Evolutionary conservation across 306 rosid genomes (phyloP).

Genomic region (Gleditsia sinensis): DNA sequence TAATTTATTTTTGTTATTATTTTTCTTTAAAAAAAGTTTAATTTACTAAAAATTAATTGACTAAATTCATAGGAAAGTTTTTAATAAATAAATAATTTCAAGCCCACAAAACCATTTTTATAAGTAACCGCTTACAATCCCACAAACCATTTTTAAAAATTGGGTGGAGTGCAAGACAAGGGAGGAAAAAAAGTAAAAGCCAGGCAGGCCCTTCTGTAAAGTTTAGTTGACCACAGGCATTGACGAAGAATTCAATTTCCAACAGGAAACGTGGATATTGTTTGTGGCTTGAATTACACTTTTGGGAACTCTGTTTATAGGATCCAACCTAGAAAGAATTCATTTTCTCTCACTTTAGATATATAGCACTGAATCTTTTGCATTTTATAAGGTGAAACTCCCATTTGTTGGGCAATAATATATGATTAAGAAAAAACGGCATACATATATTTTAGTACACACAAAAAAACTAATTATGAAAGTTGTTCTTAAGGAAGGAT

Average conservation of each 20-base stretch:
- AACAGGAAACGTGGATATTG: neutral
- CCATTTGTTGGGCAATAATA: neutral
- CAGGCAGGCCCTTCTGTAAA: neutral
- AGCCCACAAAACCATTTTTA: no score
- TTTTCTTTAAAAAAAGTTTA: no score
- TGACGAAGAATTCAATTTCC: constrained; percentile 17
- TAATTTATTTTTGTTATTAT: no score
- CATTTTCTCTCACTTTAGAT: neutral
- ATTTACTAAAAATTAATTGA: no score
- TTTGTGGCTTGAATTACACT: neutral
- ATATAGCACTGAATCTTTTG: constrained; percentile 31
- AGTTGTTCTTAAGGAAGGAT: no score
- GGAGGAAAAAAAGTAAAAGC: neutral
- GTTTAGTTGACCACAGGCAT: neutral
- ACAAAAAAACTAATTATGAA: no score
- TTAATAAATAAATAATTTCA: no score
- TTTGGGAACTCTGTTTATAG: neutral
- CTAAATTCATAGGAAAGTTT: no score
- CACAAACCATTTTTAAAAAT: no score
- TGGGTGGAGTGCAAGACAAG: neutral
- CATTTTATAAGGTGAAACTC: neutral
- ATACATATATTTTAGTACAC: no score
- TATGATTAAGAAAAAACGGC: no score
- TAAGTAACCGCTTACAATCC: no score
- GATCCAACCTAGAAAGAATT: constrained; percentile 40